These are phyloP conservation scores for Syncephalastrum sp. DNA, from an alignment of 371 early-diverging fungal species.

Conservation along the genomic window DNA sequence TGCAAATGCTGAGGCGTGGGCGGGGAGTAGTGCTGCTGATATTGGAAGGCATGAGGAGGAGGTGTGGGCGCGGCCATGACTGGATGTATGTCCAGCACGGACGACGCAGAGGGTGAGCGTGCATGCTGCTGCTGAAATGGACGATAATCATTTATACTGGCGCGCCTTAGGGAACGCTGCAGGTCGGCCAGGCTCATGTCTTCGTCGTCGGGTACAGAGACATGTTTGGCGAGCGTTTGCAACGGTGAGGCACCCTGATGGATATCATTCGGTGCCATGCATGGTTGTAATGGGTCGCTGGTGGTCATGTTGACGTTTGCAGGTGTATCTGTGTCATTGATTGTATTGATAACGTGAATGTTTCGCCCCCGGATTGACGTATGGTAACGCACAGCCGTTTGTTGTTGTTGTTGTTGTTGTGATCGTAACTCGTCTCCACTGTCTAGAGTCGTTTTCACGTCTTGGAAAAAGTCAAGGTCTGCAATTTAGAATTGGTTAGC, in stretches of 20 bases:
- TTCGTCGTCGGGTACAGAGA: slow-evolving; percentile 26
- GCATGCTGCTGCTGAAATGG: slow-evolving; percentile 11
- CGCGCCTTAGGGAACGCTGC: slow-evolving; percentile 23
- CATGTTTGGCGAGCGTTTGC: slow-evolving; percentile 12
- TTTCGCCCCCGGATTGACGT: slow-evolving; percentile 32
- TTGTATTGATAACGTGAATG: slow-evolving; percentile 16
- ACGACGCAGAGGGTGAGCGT: slow-evolving; percentile 27
- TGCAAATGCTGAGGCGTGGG: slow-evolving; percentile 2
- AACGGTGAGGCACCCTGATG: slow-evolving; percentile 14
- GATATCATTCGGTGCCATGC: background rate
- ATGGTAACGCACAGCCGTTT: slow-evolving; percentile 24
- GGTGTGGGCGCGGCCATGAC: background rate
- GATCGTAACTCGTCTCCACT: slow-evolving; percentile 10
- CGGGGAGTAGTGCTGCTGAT: slow-evolving; percentile 14
- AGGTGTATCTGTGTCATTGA: slow-evolving; percentile 2
- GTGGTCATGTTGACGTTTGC: slow-evolving; percentile 6
- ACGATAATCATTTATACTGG: slow-evolving; percentile 12
- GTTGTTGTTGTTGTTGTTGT: slow-evolving; percentile 6
- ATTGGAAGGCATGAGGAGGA: background rate
- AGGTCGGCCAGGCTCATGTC: slow-evolving; percentile 39
- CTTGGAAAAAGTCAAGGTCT: slow-evolving; percentile 39
- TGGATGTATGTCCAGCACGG: slow-evolving; percentile 19
- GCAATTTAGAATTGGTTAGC: slow-evolving; percentile 3
- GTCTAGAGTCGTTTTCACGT: slow-evolving; percentile 19
- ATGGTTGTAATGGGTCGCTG: background rate